Evolutionary conservation across 2,329 filamentous ascomycete genomes (phyloP), one percentile per base, ranked within the genome.

Genomic region (Endoconidiophora laricicola): DNA sequence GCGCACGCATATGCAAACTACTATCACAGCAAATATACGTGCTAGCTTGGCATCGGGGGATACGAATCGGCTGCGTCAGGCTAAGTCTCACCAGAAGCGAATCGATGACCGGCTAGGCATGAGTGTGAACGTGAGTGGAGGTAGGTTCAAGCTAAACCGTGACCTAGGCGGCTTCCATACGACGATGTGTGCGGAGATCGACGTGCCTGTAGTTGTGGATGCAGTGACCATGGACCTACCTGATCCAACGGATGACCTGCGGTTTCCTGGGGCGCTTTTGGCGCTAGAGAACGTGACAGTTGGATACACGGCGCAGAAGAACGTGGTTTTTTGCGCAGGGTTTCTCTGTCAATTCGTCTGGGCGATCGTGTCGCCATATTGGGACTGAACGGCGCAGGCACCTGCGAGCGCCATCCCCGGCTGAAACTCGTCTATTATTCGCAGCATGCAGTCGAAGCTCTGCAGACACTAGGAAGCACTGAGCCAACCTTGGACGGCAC

Each of bases 61-160:
- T 58, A 81, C 87, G 57, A 90, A 90, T 60, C 88, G 87, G 61
- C 70, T 93, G 2, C 78, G 83, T n/a, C 83, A 88, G 66, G 86
- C 85, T 3, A 88, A 87, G 55, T 85, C 81, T 3, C 72, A 85
- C 1, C 83, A 88, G 65, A 90, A 87, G 68, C 88, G 86, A 60
- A 71, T 93, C 1, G 85, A 93, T 51, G 81, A 91, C 50, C 71
- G 85, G 4, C 83, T 79, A 77, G 86, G 86, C 0, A 63, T 93
- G 57, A 73, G 88, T 58, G 80, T 86, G 39, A 82, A 69, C 55
- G 75, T 78, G 5, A 80, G 73, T 47, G 86, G 86, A 1, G 76
- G 76, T 4, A 69, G 83, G 2, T 93, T 93, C 69, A 90, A 90
- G 64, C 69, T 91, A 33, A 91, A 85, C 58, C 70, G 83, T 10